A percentile compares a stretch with the other conserved stretches of the same genome.
These are phyloP conservation scores for Sicyos edulis DNA, from an alignment of 306 rosid species.

Conservation along the genomic window DNA sequence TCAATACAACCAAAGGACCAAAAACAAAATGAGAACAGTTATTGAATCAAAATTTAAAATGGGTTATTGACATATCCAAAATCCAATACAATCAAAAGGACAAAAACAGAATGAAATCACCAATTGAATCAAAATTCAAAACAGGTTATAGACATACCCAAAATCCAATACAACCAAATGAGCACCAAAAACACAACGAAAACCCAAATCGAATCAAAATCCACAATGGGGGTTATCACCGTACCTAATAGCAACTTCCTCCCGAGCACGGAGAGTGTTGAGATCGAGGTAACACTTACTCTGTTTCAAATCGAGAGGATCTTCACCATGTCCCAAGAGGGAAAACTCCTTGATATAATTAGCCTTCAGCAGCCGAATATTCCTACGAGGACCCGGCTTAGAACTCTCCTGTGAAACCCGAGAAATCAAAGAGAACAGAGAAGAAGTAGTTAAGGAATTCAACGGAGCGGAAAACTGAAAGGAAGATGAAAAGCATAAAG, in stretches of 20 bases:
- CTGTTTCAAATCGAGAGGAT: slow-evolving; percentile 57
- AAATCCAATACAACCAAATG: slow-evolving; percentile 5
- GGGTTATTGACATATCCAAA: neutral
- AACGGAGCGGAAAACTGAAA: neutral
- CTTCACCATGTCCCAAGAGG: slow-evolving; percentile 54
- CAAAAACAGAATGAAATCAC: neutral
- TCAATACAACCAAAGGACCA: neutral
- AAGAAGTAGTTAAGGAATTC: slow-evolving; percentile 24
- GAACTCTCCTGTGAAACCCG: slow-evolving; percentile 44
- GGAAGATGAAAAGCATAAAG: neutral
- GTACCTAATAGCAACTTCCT: slow-evolving; percentile 69
- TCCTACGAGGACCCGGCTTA: slow-evolving; percentile 54
- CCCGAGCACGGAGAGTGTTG: slow-evolving; percentile 56
- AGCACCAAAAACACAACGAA: neutral
- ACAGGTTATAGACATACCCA: neutral
- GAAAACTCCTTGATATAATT: slow-evolving; percentile 66
- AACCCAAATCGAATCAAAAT: neutral
- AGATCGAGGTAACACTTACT: slow-evolving; percentile 56
- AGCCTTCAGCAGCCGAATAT: slow-evolving; percentile 66
- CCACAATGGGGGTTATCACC: neutral
- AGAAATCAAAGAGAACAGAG: neutral
- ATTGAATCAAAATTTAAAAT: neutral
- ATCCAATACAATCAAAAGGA: neutral
- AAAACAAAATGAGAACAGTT: neutral
- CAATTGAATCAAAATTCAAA: neutral